Base-by-base conservation (phyloP, 2,329 filamentous ascomycete species). In the Kalmusia sp. region DNA sequence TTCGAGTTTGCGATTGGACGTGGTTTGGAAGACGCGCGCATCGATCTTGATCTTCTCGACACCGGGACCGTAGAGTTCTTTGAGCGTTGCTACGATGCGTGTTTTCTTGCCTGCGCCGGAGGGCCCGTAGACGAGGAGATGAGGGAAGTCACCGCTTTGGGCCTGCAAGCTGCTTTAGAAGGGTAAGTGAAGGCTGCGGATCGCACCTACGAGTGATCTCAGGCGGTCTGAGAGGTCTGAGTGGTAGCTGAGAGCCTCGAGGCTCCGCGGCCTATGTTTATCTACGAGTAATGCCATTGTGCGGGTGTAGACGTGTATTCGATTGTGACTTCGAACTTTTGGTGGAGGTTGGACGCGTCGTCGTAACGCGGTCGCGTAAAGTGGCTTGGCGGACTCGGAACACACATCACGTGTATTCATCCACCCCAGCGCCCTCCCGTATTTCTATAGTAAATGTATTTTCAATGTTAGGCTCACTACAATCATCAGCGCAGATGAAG, bases 41-140 rank as follows among this genome's bases (percentile, higher is more conserved):
- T 99, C 95, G 77, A 99, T 98, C 80, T 98, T 98, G 83, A 99
- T 99, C 83, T 97, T 98, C 72, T 99, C 96, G n/a, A 96, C 95
- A 37, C 95, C 93, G 0, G 93, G 88, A 0, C 95, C 95, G 75
- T 95, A 99, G 6, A 99, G 84, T 71, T 97, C 93, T 74, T 96
- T 96, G 3, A 99, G 80, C 0, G 93, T 98, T 14, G 95, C 93
- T 15, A 97, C 92, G 62, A 98, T 96, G 37, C 95, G 88, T 1
- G 95, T 99, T 78, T 99, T 99, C 77, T 99, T 99, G 62, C 95
- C 95, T 4, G 95, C 95, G 28, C 95, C 95, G 0, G 93, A 97
- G 1, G 95, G 95, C 0, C 95, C 95, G 72, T 98, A 99, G 60
- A 99, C 91, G 58, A 99, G 90, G 40, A 99, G 87, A 78, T 99